These are phyloP conservation scores for Aspergillus oerlinghausenensis DNA, from an alignment of 2,329 filamentous ascomycete species.

Conservation along the genomic window DNA sequence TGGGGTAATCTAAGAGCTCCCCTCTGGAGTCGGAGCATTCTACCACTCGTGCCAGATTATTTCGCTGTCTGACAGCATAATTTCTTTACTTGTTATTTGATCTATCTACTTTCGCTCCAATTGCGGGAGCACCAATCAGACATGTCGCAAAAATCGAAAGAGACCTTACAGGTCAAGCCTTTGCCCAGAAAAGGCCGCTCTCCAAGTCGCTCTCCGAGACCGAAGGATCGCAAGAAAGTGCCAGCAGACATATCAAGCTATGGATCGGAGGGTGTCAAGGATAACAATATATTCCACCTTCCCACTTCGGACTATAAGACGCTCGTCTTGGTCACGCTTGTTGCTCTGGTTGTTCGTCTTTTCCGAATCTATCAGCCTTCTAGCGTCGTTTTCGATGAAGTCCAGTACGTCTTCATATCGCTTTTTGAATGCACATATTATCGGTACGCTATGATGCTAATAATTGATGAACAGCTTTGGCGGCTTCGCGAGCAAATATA, in stretches of 20 bases:
- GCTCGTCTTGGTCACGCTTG: constrained; percentile 65
- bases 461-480: constrained; percentile 65
- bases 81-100: constrained; percentile 4
- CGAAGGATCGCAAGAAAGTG: constrained; percentile 32
- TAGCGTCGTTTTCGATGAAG: constrained; percentile 98
- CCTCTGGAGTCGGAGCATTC: constrained; percentile 14
- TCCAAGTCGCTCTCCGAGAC: constrained; percentile 36
- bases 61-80: constrained; percentile 2
- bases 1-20: constrained; percentile 11
- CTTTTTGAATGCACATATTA: neutral
- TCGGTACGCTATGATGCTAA: constrained; percentile 3
- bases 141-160: constrained; percentile 31
- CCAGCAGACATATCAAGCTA: constrained; percentile 36
- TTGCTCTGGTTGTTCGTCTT: constrained; percentile 75
- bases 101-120: constrained; percentile 11
- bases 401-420: constrained; percentile 67
- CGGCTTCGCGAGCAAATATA: constrained; percentile 97
- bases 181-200: constrained; percentile 32
- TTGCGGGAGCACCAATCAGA: constrained; percentile 7
- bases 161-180: constrained; percentile 34
- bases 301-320: constrained; percentile 78
- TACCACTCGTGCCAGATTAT: constrained; percentile 7
- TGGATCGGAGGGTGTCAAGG: constrained; percentile 56
- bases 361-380: constrained; percentile 95
- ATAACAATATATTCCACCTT: constrained; percentile 89